Evolutionary conservation across 1,139 yeast species (phyloP), one percentile per base, ranked within the genome.

Genomic region (Candida sanyaensis): DNA sequence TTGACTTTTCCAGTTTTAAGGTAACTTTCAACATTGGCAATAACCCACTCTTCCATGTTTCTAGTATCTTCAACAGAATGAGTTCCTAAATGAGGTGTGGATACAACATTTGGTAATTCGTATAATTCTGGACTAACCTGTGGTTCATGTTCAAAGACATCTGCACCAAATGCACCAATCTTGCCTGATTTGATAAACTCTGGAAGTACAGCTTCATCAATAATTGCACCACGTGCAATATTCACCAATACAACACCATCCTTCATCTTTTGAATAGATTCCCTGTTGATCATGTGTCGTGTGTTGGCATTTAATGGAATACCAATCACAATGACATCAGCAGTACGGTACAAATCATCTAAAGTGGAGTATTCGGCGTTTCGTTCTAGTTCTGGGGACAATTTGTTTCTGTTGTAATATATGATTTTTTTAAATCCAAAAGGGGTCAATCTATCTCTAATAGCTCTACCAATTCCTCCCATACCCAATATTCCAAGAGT

Each of bases 1-100:
- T 75, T 65, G 5, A 86, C 86, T 56, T 76, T 81, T 10, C 92
- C 92, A 0, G 83, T 78, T 30, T 67, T 58, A 47, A 82, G 60
- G 50, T 63, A 77, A 34, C 61, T 59, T 30, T 59, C 60, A 21
- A 78, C 74, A 55, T 79, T 80, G 37, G 71, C 72, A 42, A 81
- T 66, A 10, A 76, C 80, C 59, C 78, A 77, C 50, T 66, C 71
- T 64, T 83, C 86, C 83, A 84, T 78, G 58, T 76, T 77, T 48
- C 63, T 60, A 46, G 78, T 69, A 2, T 87, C 79, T 60, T 81
- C 86, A 40, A 68, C 63, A 2, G 92, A 74, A 62, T 80, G 83
- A 0, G 96, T 88, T 27, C 96, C 96, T 84, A 87, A 81, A 63
- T 89, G 95, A n/a, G 95, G 95, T 54, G 85, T 69, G 31, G 84